These are phyloP conservation scores for Dothiorella sarmentorum DNA, from an alignment of 2,329 filamentous ascomycete genomes.

Conservation along the genomic window DNA sequence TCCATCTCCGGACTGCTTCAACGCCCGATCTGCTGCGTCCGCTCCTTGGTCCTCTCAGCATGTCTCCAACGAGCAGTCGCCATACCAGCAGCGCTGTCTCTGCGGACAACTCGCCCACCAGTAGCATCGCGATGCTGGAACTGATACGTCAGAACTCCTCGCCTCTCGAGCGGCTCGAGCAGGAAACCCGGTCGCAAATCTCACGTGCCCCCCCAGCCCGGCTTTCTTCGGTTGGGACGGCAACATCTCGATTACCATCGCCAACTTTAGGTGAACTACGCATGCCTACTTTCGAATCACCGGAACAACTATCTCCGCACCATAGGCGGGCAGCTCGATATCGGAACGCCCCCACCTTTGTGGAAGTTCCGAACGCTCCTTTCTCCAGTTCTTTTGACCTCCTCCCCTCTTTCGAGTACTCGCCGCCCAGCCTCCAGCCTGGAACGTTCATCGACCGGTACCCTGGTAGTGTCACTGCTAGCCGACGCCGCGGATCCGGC, in stretches of 20 bases:
- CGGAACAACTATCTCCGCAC: constrained; percentile 12
- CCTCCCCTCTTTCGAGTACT: constrained; percentile 10
- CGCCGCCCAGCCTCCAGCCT: constrained; percentile 6
- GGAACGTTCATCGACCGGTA: constrained; percentile 14
- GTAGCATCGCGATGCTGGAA: constrained; percentile 6
- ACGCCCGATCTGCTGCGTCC: constrained; percentile 11
- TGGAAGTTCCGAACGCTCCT: constrained; percentile 5
- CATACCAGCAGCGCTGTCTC: not conserved
- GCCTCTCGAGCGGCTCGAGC: constrained; percentile 16
- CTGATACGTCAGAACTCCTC: constrained; percentile 9
- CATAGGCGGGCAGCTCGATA: constrained; percentile 9
- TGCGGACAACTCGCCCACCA: constrained; percentile 2
- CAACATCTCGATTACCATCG: constrained; percentile 6
- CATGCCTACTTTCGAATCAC: constrained; percentile 18
- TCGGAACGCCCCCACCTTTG: constrained; percentile 12
- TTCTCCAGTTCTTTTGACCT: constrained; percentile 13
- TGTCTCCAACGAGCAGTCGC: not conserved
- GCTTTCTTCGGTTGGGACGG: not conserved
- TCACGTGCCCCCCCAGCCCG: constrained; percentile 4
- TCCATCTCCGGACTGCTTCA: constrained; percentile 1
- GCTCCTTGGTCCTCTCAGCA: not conserved
- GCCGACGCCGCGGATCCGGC: constrained; percentile 2
- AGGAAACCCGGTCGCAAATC: constrained; percentile 7
- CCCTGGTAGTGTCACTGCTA: not conserved
- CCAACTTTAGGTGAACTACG: not conserved